Evolutionary conservation across 176 grass and related monocot species (phyloP).

Genomic region (Aegilops longissima): DNA sequence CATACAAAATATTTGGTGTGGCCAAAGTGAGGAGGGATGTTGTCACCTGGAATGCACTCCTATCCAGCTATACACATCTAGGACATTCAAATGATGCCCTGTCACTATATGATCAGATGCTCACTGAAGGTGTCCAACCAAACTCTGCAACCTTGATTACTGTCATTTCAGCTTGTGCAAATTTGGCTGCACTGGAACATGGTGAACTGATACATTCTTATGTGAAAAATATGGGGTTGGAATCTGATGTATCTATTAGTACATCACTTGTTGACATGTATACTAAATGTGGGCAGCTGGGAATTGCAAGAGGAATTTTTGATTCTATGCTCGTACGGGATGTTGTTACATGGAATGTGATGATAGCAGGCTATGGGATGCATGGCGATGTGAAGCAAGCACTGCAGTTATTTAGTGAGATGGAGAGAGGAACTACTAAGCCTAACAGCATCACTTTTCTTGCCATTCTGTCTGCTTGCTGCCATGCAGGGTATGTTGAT

Average conservation of each 20-base stretch:
- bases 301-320: slow-evolving; percentile 50
- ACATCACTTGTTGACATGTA: slow-evolving; percentile 77
- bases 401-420: slow-evolving; percentile 54
- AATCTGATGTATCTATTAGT: slow-evolving; percentile 45
- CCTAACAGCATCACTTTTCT: slow-evolving; percentile 69
- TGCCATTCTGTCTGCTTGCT: slow-evolving; percentile 68
- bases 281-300: slow-evolving; percentile 69
- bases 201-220: slow-evolving; percentile 58
- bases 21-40: slow-evolving; percentile 45
- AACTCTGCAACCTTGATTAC: slow-evolving; percentile 51
- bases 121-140: slow-evolving; percentile 47
- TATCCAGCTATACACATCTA: slow-evolving; percentile 54
- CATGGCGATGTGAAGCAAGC: slow-evolving; percentile 61
- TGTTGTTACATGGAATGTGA: slow-evolving; percentile 75
- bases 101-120: slow-evolving; percentile 61
- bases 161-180: slow-evolving; percentile 58
- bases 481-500: slow-evolving; percentile 61
- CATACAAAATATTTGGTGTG: slow-evolving; percentile 43
- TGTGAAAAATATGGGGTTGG: slow-evolving; percentile 51
- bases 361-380: slow-evolving; percentile 80
- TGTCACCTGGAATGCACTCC: slow-evolving; percentile 65
- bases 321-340: slow-evolving; percentile 65
- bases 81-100: slow-evolving; percentile 50
- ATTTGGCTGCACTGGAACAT: slow-evolving; percentile 42
- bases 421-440: slow-evolving; percentile 38